phyloP scores from a whole-genome alignment of 345 rosid species.

The Lepidium didymum region DNA sequence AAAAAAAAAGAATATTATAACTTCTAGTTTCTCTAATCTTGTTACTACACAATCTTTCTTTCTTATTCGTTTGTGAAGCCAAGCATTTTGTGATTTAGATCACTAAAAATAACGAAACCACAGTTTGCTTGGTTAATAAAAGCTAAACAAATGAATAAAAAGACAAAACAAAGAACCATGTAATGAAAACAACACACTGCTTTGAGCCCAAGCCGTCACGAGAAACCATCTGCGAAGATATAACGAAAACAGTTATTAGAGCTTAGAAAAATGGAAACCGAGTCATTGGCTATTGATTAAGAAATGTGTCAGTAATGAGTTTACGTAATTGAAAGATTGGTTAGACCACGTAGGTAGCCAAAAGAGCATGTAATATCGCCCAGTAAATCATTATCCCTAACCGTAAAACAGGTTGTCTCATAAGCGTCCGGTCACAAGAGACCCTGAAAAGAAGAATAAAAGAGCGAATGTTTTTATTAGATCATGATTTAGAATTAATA shows the following conservation, averaged over 20 bases:
- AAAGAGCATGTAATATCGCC: slow-evolving; percentile 79
- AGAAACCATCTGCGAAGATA: slow-evolving; percentile 6
- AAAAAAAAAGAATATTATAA: background rate
- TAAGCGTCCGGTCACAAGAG: slow-evolving; percentile 87
- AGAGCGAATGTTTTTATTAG: background rate
- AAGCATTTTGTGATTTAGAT: slow-evolving; percentile 22
- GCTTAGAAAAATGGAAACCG: background rate
- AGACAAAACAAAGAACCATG: background rate
- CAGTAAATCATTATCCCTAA: slow-evolving; percentile 79
- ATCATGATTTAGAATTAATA: background rate
- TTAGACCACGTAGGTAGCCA: slow-evolving; percentile 66
- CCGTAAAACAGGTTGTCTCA: slow-evolving; percentile 86
- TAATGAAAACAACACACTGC: slow-evolving; percentile 8
- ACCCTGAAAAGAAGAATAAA: slow-evolving; percentile 48
- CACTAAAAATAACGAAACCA: slow-evolving; percentile 20
- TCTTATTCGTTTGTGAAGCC: slow-evolving; percentile 5
- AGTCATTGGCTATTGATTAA: background rate
- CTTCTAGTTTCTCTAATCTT: background rate
- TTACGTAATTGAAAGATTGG: slow-evolving; percentile 14
- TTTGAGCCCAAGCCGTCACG: background rate
- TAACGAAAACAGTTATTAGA: background rate
- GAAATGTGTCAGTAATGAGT: background rate
- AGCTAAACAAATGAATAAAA: slow-evolving; percentile 19
- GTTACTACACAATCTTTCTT: background rate
- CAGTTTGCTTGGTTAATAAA: slow-evolving; percentile 21